These are phyloP conservation scores for Malassezia brasiliensis DNA, from an alignment of 1,284 basidiomycete genomes.

Conservation along the genomic window DNA sequence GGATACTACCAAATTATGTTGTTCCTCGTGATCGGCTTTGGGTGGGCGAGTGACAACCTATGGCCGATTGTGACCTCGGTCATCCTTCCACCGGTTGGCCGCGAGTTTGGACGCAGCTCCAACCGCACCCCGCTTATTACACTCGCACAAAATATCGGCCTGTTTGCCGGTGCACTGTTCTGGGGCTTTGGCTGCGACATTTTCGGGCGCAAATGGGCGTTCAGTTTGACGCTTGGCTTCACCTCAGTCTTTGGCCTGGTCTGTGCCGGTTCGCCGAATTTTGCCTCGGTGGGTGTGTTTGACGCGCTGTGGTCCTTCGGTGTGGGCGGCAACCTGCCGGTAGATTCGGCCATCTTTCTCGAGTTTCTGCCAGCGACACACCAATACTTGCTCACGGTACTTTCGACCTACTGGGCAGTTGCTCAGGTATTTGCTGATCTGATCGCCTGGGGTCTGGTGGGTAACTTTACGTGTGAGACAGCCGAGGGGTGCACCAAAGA, in stretches of 20 bases:
- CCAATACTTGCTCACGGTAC: constrained; percentile 27
- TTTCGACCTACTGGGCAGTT: constrained; percentile 42
- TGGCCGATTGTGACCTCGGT: constrained; percentile 40
- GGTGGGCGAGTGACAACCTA: constrained; percentile 40
- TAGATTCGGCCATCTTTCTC: constrained; percentile 37
- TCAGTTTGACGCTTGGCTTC: constrained; percentile 37
- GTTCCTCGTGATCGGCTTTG: constrained; percentile 37
- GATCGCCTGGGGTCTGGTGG: constrained; percentile 41
- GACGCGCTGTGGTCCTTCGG: constrained; percentile 33
- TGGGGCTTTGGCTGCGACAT: constrained; percentile 42
- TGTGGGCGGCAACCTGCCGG: constrained; percentile 39
- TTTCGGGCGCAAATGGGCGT: constrained; percentile 34
- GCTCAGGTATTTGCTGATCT: constrained; percentile 34
- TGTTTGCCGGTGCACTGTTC: constrained; percentile 38
- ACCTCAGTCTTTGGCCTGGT: constrained; percentile 35
- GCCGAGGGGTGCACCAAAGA: constrained; percentile 20
- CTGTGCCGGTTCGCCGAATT: constrained; percentile 24
- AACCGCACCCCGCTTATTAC: constrained; percentile 17
- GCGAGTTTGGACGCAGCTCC: neutral
- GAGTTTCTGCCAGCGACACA: constrained; percentile 33
- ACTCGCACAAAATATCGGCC: constrained; percentile 27
- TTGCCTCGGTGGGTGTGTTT: constrained; percentile 29
- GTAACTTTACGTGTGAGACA: constrained; percentile 26
- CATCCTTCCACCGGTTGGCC: constrained; percentile 26
- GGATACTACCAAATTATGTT: constrained; percentile 33